Base-by-base conservation (phyloP, 169 alveolate species). In the Plasmodium fragile region DNA sequence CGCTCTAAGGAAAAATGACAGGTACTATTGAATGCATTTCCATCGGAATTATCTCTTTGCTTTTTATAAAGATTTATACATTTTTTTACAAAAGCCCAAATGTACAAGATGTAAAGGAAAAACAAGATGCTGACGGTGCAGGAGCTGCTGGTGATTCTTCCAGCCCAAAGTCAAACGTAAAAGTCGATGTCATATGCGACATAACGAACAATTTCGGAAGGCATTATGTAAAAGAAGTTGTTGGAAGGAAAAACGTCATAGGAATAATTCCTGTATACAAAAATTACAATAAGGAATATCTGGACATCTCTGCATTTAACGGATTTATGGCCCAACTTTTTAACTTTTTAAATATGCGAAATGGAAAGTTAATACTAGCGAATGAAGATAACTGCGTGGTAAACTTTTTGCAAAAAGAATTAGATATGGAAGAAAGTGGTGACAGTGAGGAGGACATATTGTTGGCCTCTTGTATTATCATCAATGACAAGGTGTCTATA, bases 361-460 rank as follows among this genome's bases (percentile, higher is more conserved):
- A 89, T 89, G 94, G 94, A 18, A 89, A 89, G 81, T 70, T 89
- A 34, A 89, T 89, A 89, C 71, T 89, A 78, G 94, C 94, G 10
- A 89, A 84, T 55, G 94, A 89, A 55, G 83, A 89, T 78, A 89
- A 89, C 59, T 78, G 83, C 52, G 34, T 89, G 45, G 3, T 45
- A 25, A 65, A 89, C 34, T 89, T 45, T 59, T 39, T 83, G 3
- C 92, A 83, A 0, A 89, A 32, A 69, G 36, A 77, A 52, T 32
- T 28, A n/a, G 53, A 43, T 73, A 73, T 30, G 22, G 79, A 65
- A 45, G 77, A 73, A 32, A 18, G 41, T 28, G 93, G 73, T 34
- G 28, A 52, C 10, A 84, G 73, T 25, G 55, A 72, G 13, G 77
- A 25, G n/a, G 77, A 52, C 10, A 59, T 89, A 36, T 36, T 89